phyloP scores from a whole-genome alignment of 2,329 filamentous ascomycete species.

The Hymenoscyphus albidus region DNA sequence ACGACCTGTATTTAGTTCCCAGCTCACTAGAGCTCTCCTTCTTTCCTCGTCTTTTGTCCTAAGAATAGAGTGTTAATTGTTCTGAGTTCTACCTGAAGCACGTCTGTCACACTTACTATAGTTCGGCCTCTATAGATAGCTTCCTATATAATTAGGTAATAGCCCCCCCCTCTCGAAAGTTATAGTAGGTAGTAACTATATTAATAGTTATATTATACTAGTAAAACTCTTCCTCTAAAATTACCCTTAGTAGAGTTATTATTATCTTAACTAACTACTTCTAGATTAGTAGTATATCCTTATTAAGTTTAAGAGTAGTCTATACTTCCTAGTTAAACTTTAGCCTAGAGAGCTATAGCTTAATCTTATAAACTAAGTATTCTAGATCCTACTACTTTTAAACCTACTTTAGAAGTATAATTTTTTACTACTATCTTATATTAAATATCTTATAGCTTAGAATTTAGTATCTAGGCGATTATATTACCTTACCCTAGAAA shows the following conservation, averaged over 20 bases:
- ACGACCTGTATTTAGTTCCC: too few species aligned
- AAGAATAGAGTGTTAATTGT: too few species aligned
- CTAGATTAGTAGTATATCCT: slow-evolving; percentile 27
- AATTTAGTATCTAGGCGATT: slow-evolving; percentile 16
- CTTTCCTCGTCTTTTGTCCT: too few species aligned
- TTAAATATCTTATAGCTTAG: slow-evolving; percentile 19
- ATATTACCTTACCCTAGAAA: slow-evolving; percentile 17
- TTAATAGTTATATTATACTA: slow-evolving; percentile 30
- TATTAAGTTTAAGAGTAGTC: slow-evolving; percentile 19
- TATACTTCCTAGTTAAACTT: slow-evolving; percentile 16
- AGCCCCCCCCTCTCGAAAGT: slow-evolving; percentile 20
- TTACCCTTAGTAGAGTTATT: slow-evolving; percentile 28
- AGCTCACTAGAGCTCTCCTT: too few species aligned
- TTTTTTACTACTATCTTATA: slow-evolving; percentile 14
- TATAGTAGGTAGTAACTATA: slow-evolving; percentile 28
- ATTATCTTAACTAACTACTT: slow-evolving; percentile 30
- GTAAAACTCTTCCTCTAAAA: slow-evolving; percentile 20
- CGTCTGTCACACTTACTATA: too few species aligned
- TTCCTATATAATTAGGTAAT: slow-evolving; percentile 15
- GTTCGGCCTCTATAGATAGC: slow-evolving; percentile 18
- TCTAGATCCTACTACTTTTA: slow-evolving; percentile 19
- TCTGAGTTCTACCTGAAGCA: too few species aligned
- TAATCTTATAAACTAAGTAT: slow-evolving; percentile 22
- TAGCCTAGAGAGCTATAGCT: slow-evolving; percentile 22
- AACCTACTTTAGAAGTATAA: slow-evolving; percentile 20